phyloP scores from a whole-genome alignment of 768 basidiomycete genomes.

The Boletellus sp. region DNA sequence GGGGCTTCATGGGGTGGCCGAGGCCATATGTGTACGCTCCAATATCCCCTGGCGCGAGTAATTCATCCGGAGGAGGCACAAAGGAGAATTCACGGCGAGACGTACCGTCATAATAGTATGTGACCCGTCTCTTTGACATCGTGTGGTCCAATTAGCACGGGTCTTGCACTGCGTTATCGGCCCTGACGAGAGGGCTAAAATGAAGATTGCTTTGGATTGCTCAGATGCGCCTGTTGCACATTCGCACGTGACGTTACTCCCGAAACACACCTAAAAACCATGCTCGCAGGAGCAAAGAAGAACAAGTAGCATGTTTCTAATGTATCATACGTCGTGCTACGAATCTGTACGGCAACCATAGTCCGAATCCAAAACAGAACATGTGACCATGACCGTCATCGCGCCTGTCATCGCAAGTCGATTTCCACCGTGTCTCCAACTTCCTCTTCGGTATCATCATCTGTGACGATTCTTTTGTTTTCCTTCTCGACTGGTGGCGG shows the following conservation, averaged over 20 bases:
- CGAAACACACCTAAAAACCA: too few relatives aligned
- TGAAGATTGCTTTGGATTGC: too few relatives aligned
- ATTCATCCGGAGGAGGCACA: conserved; percentile 1
- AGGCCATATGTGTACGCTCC: conserved; percentile 78
- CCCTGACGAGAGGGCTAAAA: background rate
- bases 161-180: background rate
- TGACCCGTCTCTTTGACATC: conserved; percentile 72
- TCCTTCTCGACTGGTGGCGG: conserved; percentile 81
- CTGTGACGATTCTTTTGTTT: conserved; percentile 37
- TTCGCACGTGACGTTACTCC: conserved; percentile 16
- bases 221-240: background rate
- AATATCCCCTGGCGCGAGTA: conserved; percentile 53
- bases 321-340: background rate
- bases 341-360: background rate
- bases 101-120: conserved; percentile 79
- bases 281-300: background rate
- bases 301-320: conserved; percentile 9
- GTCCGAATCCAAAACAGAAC: background rate
- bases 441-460: conserved; percentile 66
- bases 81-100: background rate
- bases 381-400: conserved; percentile 11
- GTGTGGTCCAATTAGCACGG: background rate
- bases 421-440: conserved; percentile 79
- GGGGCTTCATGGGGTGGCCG: conserved; percentile 95
- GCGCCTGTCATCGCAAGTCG: conserved; percentile 47